Evolutionary conservation across 164 flowering plant species (phyloP).

Genomic region (Stephania yunnanensis): DNA sequence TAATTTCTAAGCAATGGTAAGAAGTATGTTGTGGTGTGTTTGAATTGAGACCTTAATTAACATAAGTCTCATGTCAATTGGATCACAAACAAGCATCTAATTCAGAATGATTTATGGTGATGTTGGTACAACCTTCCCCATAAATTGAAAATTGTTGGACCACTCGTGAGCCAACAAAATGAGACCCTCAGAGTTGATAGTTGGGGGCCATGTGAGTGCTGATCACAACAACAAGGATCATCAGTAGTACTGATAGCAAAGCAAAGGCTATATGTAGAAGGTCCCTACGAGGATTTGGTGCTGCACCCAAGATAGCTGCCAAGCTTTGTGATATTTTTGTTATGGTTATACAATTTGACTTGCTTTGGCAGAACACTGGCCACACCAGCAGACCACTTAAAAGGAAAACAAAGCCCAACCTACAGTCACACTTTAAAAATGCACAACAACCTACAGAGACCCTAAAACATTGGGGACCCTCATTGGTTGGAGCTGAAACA

Average conservation of each 20-base stretch:
- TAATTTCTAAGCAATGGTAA: too few species aligned
- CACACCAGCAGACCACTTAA: not conserved
- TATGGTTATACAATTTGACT: not conserved
- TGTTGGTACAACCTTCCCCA: too few species aligned
- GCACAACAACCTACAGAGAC: not conserved
- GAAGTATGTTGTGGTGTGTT: too few species aligned
- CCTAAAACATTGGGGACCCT: not conserved
- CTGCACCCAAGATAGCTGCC: constrained; percentile 8
- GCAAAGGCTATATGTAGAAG: not conserved
- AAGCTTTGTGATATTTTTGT: not conserved
- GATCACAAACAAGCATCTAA: too few species aligned
- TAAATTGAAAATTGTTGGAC: too few species aligned
- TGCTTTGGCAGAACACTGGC: not conserved
- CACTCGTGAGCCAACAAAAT: too few species aligned
- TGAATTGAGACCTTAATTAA: too few species aligned
- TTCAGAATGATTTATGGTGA: too few species aligned
- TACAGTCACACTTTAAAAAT: not conserved
- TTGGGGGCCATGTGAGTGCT: constrained; percentile 1
- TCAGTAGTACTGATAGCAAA: not conserved
- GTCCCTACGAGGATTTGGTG: constrained; percentile 10
- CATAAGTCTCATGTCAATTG: too few species aligned
- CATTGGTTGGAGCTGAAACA: not conserved
- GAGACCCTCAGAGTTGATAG: not conserved
- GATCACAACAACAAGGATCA: not conserved
- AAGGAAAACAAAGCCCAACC: not conserved